Evolutionary conservation across 345 rosid species (phyloP).

Genomic region (Murraya paniculata): DNA sequence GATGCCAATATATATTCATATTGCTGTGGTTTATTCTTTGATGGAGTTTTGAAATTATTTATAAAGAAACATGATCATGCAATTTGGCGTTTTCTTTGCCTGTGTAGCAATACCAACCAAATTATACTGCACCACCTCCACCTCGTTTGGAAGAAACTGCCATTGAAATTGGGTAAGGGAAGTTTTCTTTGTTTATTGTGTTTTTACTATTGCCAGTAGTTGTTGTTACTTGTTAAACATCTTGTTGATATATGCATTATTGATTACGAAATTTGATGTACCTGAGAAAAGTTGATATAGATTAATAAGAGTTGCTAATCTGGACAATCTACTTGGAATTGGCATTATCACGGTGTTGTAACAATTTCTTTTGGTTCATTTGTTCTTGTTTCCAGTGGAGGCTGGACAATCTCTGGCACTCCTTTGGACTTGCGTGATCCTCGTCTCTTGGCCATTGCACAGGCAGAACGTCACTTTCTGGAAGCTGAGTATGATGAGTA

Average conservation of each 20-base stretch:
- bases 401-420: slow-evolving; percentile 88
- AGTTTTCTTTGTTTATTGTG: background rate
- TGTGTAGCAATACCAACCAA: slow-evolving; percentile 71
- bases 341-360: background rate
- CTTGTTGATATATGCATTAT: background rate
- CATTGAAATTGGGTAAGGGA: slow-evolving; percentile 80
- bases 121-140: slow-evolving; percentile 77
- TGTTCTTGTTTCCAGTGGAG: slow-evolving; percentile 51
- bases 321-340: background rate
- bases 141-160: slow-evolving; percentile 58
- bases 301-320: background rate
- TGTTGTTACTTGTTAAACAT: background rate
- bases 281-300: slow-evolving; percentile 4
- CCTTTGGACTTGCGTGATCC: slow-evolving; percentile 80
- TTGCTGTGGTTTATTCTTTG: background rate
- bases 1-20: background rate
- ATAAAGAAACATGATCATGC: background rate
- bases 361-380: background rate
- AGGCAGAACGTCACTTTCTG: slow-evolving; percentile 84
- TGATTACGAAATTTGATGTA: slow-evolving; percentile 6
- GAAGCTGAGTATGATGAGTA: slow-evolving; percentile 86
- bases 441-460: slow-evolving; percentile 80
- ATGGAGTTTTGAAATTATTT: background rate
- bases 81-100: slow-evolving; percentile 18
- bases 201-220: background rate